A percentile compares a stretch with the other conserved stretches of the same genome.
Evolutionary conservation across 73 alveolate genomes (phyloP).

Genomic region (Tetrahymena borealis): DNA sequence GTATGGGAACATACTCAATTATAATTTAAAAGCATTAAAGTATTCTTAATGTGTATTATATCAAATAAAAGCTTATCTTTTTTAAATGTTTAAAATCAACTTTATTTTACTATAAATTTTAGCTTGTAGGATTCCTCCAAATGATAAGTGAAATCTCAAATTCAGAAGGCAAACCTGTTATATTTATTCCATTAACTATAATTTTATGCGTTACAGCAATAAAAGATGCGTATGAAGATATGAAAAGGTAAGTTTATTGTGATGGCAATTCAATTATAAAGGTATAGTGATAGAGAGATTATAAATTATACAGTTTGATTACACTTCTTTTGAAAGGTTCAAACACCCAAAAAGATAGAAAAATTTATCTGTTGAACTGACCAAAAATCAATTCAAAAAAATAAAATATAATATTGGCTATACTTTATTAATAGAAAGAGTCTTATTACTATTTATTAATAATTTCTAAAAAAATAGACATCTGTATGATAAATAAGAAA

Average conservation of each 20-base stretch:
- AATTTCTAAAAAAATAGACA: conserved; percentile 43
- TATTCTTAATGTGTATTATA: conserved; percentile 65
- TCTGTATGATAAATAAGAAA: conserved; percentile 73
- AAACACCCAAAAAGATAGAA: neutral
- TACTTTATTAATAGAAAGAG: too few relatives aligned
- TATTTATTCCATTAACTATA: conserved; percentile 45
- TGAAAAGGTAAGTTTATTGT: conserved; percentile 28
- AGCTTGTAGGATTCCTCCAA: conserved; percentile 62
- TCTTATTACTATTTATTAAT: too few relatives aligned
- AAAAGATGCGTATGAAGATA: conserved; percentile 93
- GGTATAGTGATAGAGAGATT: too few relatives aligned
- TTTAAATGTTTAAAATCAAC: too few relatives aligned
- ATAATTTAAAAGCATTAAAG: conserved; percentile 44
- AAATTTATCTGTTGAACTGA: neutral
- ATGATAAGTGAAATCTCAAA: conserved; percentile 72
- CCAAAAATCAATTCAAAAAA: too few relatives aligned
- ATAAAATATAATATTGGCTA: too few relatives aligned
- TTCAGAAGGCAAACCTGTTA: conserved; percentile 80
- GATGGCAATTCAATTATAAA: conserved; percentile 3
- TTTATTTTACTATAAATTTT: too few relatives aligned
- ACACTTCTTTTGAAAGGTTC: neutral
- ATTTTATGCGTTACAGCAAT: conserved; percentile 69
- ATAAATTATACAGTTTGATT: neutral
- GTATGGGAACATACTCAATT: conserved; percentile 60
- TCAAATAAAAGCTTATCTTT: neutral